Evolutionary conservation across 1,284 basidiomycete genomes (phyloP).

Genomic region (Fistulina hepatica): DNA sequence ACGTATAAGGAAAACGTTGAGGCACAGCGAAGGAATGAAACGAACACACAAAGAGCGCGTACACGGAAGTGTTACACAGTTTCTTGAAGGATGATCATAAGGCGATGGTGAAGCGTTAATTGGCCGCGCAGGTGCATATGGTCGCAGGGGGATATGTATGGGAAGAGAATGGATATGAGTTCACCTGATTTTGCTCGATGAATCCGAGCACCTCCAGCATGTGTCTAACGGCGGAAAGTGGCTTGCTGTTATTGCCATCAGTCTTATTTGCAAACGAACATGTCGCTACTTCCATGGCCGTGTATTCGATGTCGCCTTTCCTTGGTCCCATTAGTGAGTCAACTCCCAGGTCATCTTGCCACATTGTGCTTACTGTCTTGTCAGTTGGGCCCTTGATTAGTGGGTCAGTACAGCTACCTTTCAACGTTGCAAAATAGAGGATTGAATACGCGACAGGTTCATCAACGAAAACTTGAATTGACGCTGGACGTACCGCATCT

Average conservation of each 20-base stretch:
- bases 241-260: conserved; percentile 45
- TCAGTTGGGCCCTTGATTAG: conserved; percentile 47
- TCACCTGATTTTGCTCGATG: neutral
- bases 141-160: too few species aligned
- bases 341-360: neutral
- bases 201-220: neutral
- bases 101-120: too few species aligned
- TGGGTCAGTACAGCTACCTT: conserved; percentile 36
- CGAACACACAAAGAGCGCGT: too few species aligned
- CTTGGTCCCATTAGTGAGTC: conserved; percentile 39
- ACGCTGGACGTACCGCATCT: conserved; percentile 70
- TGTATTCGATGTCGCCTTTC: conserved; percentile 64
- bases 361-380: too few species aligned
- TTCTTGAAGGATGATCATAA: too few species aligned
- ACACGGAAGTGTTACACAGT: too few species aligned
- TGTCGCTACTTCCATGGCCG: conserved; percentile 71
- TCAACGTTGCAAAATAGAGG: neutral
- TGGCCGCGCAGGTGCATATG: too few species aligned
- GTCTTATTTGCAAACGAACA: conserved; percentile 49
- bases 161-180: too few species aligned
- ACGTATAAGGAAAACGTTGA: too few species aligned
- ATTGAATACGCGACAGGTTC: neutral
- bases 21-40: too few species aligned
- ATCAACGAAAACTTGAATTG: conserved; percentile 45
- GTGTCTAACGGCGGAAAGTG: conserved; percentile 32